These are phyloP conservation scores for Trichopus zeylanicus DNA, from an alignment of 116 monocot genomes.

Conservation along the genomic window DNA sequence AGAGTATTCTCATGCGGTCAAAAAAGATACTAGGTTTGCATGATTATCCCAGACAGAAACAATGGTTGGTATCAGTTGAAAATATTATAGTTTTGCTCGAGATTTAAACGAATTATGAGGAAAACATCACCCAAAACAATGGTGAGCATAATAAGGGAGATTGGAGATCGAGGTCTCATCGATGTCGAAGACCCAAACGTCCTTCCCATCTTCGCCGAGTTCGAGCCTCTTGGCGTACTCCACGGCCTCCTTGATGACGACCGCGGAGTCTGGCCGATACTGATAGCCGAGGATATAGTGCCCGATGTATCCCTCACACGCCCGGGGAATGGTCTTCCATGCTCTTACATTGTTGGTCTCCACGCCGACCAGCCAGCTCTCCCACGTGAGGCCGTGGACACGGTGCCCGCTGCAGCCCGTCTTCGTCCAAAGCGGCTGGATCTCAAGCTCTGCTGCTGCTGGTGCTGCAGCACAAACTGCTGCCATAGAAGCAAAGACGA, in stretches of 20 bases:
- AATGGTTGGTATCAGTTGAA: no score
- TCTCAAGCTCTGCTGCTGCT: no score
- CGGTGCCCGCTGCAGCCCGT: no score
- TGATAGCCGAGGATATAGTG: slow-evolving; percentile 1
- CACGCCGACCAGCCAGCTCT: not conserved
- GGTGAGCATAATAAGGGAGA: slow-evolving; percentile 13
- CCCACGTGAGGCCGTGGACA: not conserved
- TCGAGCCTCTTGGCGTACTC: not conserved
- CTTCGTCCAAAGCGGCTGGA: no score
- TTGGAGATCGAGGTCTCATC: slow-evolving; percentile 25
- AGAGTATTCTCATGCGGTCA: no score
- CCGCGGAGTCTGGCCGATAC: not conserved
- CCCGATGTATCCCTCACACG: not conserved
- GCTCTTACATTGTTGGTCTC: slow-evolving; percentile 6
- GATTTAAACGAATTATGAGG: no score
- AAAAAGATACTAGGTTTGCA: no score
- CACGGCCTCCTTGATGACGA: not conserved
- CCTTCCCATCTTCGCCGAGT: slow-evolving; percentile 15
- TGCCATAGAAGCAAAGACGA: no score
- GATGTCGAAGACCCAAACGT: slow-evolving; percentile 26
- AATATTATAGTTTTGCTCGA: no score
- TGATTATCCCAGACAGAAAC: no score
- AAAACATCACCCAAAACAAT: slow-evolving; percentile 13
- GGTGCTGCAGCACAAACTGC: no score
- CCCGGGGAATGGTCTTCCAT: not conserved